Evolutionary conservation across 371 early-diverging fungal genomes (phyloP).

Genomic region (Blakeslea trispora): DNA sequence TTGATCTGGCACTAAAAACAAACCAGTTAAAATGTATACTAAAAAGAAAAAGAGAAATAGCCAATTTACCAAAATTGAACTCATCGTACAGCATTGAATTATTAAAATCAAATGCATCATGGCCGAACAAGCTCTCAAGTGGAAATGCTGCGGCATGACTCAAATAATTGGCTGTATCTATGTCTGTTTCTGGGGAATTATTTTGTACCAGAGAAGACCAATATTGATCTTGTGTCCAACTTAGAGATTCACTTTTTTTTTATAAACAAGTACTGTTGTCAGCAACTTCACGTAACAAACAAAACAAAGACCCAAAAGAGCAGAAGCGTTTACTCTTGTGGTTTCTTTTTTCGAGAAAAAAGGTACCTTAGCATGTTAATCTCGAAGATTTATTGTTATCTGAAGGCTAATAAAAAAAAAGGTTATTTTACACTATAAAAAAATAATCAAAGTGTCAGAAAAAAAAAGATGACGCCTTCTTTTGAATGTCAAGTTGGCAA

Average conservation of each 20-base stretch:
- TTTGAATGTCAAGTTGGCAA: too few relatives aligned
- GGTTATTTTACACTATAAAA: too few relatives aligned
- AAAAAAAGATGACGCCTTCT: too few relatives aligned
- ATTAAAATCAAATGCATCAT: constrained; percentile 16
- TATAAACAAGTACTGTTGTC: background rate
- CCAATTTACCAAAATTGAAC: constrained; percentile 17
- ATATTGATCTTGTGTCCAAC: constrained; percentile 13
- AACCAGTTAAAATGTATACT: background rate
- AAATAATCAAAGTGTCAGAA: too few relatives aligned
- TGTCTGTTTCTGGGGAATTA: background rate
- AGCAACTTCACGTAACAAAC: background rate
- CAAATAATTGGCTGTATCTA: constrained; percentile 1
- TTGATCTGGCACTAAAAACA: constrained; percentile 3
- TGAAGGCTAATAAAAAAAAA: too few relatives aligned
- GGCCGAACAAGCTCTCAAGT: constrained; percentile 23
- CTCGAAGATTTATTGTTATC: too few relatives aligned
- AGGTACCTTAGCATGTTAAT: too few relatives aligned
- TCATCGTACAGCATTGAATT: constrained; percentile 9
- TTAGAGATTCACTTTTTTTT: constrained; percentile 18
- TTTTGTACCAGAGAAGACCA: constrained; percentile 5
- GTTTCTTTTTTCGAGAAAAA: too few relatives aligned
- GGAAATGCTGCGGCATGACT: constrained; percentile 8
- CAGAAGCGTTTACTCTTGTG: background rate
- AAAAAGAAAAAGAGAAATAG: background rate
- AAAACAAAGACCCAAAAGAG: background rate